Percentiles rank a stretch among this genome's conserved stretches.
phyloP scores from a whole-genome alignment of 306 rosid species.

The Quercus alba region DNA sequence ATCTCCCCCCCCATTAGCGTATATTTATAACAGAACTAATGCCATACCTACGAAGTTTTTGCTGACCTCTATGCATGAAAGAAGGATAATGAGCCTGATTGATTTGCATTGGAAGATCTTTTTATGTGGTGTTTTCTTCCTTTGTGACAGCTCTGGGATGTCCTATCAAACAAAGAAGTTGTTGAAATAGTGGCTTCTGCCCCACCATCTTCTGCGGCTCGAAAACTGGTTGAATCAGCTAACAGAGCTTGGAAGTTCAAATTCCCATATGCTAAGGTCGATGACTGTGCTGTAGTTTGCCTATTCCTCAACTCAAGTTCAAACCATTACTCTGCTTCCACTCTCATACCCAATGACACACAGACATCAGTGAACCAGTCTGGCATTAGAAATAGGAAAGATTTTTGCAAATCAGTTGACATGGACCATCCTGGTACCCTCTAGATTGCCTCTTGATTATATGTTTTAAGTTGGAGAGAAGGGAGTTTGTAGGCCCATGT shows the following conservation, averaged over 20 bases:
- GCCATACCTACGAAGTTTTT: background rate
- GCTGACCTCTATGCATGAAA: background rate
- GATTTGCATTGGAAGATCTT: background rate
- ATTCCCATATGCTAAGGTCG: conserved; percentile 49
- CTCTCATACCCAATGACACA: conserved; percentile 17
- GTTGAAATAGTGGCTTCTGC: conserved; percentile 57
- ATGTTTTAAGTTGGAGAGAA: conserved; percentile 23
- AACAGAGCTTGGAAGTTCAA: conserved; percentile 59
- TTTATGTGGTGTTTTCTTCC: background rate
- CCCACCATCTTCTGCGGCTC: conserved; percentile 58
- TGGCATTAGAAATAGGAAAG: background rate
- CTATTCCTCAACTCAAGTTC: conserved; percentile 56
- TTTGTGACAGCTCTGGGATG: conserved; percentile 75
- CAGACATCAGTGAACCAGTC: conserved; percentile 16
- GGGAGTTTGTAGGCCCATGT: conserved; percentile 23
- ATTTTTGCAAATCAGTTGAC: background rate
- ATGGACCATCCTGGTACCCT: background rate
- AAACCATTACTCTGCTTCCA: conserved; percentile 11
- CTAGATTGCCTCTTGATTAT: conserved; percentile 20
- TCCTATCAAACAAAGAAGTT: conserved; percentile 67
- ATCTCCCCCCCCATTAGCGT: background rate
- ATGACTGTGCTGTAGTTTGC: conserved; percentile 88
- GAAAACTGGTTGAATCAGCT: conserved; percentile 55
- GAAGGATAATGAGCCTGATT: background rate
- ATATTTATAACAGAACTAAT: background rate